Base-by-base conservation (phyloP, 1,139 yeast genomes). In the Sugiyamaella sp. region DNA sequence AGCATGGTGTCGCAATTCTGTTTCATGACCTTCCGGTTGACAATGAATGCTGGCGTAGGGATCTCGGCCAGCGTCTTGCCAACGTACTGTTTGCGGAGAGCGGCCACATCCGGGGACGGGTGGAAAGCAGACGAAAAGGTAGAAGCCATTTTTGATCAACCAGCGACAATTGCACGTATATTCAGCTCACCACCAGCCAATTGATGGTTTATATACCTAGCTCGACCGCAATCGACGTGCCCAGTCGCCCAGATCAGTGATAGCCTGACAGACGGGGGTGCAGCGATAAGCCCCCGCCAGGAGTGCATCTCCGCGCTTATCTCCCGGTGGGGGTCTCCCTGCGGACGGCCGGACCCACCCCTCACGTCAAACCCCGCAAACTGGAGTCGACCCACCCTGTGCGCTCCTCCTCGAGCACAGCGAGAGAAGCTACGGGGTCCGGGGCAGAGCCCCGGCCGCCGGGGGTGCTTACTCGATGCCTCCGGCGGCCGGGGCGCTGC, bases 1-100 rank as follows among this genome's bases (percentile, higher is more conserved):
- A 64, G 49, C 68, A 65, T 65, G 16, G 53, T 52, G 12, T 61
- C 56, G 46, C 68, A 65, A 52, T 65, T 65, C 42, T 46, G 38
- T 40, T 55, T 47, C 51, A 65, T 55, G 27, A 61, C 49, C 3
- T 46, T 46, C 35, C 66, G 54, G 56, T 72, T 69, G 38, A 72
- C 71, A 5, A 72, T 52, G 24, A 71, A 63, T 10, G 73, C 69
- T 2, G 76, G 75, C 1, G 74, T 71, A 8, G 75, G 74, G 40
- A 72, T 64, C 32, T 68, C 71, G 12, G 55, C 49, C 16, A 71
- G 50, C 1, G 60, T 43, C 53, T 63, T 63, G 17, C 74, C 74
- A 6, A 63, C 63, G 60, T 63, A 72, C 42, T 63, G 63, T 22
- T 57, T 51, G 41, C 54, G 59, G 24, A 63, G 58, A 6, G 58